Evolutionary conservation across 73 alveolate species (phyloP), one percentile per base, ranked within the genome.

Genomic region (Uronychia binucleata): DNA sequence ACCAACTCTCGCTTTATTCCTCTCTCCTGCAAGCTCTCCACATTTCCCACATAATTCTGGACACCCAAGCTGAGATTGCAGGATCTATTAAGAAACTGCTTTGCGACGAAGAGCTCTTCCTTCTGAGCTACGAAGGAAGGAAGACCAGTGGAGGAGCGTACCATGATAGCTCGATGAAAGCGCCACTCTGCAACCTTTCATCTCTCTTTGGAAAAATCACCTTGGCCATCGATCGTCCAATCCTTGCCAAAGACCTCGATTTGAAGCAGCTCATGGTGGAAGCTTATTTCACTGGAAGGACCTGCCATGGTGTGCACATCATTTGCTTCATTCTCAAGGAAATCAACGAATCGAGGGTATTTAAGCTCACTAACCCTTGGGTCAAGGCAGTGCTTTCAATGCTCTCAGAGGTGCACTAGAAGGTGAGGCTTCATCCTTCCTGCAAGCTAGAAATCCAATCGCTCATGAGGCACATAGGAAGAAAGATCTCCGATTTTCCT

Each of bases 331-430:
- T 98, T 30, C 79, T 98, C 34, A 97, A 93, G 91, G 90, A 92
- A 33, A 84, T 94, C 28, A 80, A 58, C 46, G 85, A 90, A 57
- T 92, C 98, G n/a, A 88, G 84, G 34, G 96, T 97, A 0, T 98
- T 98, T 77, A 95, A 82, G 59, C 81, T 75, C 25, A 77, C 80
- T 34, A 95, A 95, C 87, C 99, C 99, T 59, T 98, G 99, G 99
- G 74, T 98, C 33, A 81, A 33, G 27, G 87, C 92, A 14, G 28
- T 78, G 29, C 77, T 78, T 30, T 77, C 74, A 30, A 26, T 90
- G 0, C 35, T 90, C 30, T 33, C 77, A 29, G 92, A 90, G 58
- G 67, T 84, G 8, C 79, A 86, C 33, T 80, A 86, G 19, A 28
- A n/a, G 28, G 31, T 80, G 5, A 19, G 19, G 5, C 19, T 46